A percentile compares a stretch with the other conserved stretches of the same genome.
Evolutionary conservation across 2,329 filamentous ascomycete species (phyloP).

Genomic region (Teratosphaeria viscida): DNA sequence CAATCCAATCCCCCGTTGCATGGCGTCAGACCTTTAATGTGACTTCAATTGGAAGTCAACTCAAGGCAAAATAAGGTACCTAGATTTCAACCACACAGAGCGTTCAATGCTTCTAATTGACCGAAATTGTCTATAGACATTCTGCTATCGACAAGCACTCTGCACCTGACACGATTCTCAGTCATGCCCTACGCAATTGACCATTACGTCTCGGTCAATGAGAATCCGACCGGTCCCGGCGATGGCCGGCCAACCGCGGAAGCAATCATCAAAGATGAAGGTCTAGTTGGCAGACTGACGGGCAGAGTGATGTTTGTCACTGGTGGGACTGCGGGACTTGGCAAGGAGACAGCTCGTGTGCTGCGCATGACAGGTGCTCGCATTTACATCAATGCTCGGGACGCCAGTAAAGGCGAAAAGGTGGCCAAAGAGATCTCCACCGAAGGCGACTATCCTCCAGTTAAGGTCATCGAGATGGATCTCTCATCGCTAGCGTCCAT

Average conservation of each 20-base stretch:
- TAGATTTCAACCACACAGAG: too few species aligned
- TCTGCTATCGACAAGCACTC: too few species aligned
- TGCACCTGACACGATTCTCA: neutral
- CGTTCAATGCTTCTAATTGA: too few species aligned
- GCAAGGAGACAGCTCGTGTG: conserved; percentile 33
- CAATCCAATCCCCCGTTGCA: neutral
- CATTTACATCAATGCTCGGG: conserved; percentile 2
- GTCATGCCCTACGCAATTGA: neutral
- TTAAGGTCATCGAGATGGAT: conserved; percentile 25
- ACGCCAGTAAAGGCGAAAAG: conserved; percentile 24
- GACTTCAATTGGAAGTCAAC: neutral
- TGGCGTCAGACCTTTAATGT: neutral
- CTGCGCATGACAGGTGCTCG: conserved; percentile 16
- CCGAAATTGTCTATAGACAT: too few species aligned
- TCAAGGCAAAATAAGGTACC: too few species aligned
- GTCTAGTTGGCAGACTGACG: conserved; percentile 21
- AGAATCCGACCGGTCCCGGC: conserved; percentile 3
- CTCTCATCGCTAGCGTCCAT: conserved; percentile 23
- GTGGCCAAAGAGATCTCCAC: conserved; percentile 23
- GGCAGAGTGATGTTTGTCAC: conserved; percentile 34
- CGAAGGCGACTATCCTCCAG: conserved; percentile 21
- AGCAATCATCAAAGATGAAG: conserved; percentile 13
- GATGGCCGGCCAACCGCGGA: conserved; percentile 12
- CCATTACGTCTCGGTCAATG: neutral
- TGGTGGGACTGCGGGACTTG: conserved; percentile 32